Base-by-base conservation (phyloP, 2,329 filamentous ascomycete genomes). In the Aaosphaeria arxii region DNA sequence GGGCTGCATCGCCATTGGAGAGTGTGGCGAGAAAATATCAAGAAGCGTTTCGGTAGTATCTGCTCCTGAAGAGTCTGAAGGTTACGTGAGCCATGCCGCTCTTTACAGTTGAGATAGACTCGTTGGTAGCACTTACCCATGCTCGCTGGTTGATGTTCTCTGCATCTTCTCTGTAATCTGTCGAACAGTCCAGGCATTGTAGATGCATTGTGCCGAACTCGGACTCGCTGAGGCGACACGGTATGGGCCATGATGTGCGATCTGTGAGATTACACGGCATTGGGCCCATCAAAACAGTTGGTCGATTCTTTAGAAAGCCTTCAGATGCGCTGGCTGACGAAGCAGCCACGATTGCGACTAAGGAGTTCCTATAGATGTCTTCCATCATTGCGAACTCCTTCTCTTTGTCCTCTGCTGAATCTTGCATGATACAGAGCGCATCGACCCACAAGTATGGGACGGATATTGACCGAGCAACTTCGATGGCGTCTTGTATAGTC, bases 361-460 rank as follows among this genome's bases (percentile, higher is more conserved):
- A 24, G 3, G 47, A 46, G 13, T 44, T 29, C 5, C 29, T 13
- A 30, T 47, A 50, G 2, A 47, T 41, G 7, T 35, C 3, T 5
- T 33, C 44, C 48, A 50, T 50, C 2, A 31, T 40, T 7, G 40
- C 40, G 9, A 42, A 11, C 31, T 50, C 42, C 5, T 7, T 44
- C 4, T 28, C 11, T 39, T 42, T 40, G 31, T 50, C 48, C 24
- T 50, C 48, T 6, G 40, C 24, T 7, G 40, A 47, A 28, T 50
- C 48, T 32, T 50, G 48, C 4, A 50, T 7, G 4, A 50, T 50
- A 33, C 48, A 50, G 3, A 50, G 36, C 11, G 40, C 29, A 30
- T 50, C 48, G n/a, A 50, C 39, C 48, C 48, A 50, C 11, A 50
- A 17, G 30, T 50, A 50, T 11, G 13, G 28, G 9, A 49, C 13